Percentiles rank a stretch among this genome's conserved stretches.
Conservation (phyloP, 1,284 basidiomycete genomes). For the Microbotryomycetes sp. region DNA sequence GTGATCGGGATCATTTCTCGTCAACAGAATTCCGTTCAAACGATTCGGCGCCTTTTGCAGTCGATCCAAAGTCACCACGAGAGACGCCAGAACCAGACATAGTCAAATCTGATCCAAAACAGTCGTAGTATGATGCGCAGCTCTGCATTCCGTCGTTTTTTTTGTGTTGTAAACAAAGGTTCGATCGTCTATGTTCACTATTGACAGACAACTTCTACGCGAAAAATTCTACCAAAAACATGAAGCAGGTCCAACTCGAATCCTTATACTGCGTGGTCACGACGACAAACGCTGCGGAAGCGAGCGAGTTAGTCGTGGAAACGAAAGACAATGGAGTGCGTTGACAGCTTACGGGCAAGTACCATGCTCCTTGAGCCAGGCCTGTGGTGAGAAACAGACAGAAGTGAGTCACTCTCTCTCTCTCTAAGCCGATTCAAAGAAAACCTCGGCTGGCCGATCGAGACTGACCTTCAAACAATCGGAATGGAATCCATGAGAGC, state of each 20-base stretch:
- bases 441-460: background rate
- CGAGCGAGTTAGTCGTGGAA: no score
- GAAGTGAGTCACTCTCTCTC: background rate
- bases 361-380: constrained; percentile 12
- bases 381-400: background rate
- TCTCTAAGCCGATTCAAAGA: background rate
- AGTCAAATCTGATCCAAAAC: no score
- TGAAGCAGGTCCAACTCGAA: no score
- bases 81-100: background rate
- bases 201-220: no score
- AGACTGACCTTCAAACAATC: constrained; percentile 16
- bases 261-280: no score
- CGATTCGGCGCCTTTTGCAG: background rate
- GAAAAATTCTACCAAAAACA: no score
- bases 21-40: background rate
- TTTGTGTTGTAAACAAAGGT: no score
- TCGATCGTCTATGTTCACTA: no score
- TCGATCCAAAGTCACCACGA: background rate
- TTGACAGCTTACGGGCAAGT: constrained; percentile 6
- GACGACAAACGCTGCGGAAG: no score
- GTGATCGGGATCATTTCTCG: background rate
- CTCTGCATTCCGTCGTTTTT: no score
- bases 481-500: constrained; percentile 23
- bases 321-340: no score
- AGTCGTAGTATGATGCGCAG: no score